Conservation (phyloP, 768 basidiomycete species). For the Pholiota molesta region DNA sequence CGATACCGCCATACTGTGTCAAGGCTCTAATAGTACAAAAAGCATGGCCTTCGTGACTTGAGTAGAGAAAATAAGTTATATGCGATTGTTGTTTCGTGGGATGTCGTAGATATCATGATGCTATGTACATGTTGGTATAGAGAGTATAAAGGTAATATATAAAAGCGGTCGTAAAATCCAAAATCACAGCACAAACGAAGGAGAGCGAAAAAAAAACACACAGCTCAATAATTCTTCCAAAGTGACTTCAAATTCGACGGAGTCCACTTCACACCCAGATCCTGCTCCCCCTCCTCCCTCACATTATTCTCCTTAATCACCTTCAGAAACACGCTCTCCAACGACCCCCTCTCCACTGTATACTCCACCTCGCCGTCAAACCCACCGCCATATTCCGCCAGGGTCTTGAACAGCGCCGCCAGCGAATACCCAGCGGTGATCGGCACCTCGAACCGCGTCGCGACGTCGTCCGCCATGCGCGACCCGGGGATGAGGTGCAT, state of each 20-base stretch:
- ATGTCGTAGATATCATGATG: too few species aligned
- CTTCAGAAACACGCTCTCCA: constrained; percentile 12
- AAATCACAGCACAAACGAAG: too few species aligned
- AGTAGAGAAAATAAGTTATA: too few species aligned
- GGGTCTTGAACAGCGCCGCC: constrained; percentile 5
- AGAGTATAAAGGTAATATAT: too few species aligned
- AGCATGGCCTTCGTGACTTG: too few species aligned
- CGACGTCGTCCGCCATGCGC: constrained; percentile 60
- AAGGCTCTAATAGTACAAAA: too few species aligned
- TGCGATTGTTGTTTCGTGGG: too few species aligned
- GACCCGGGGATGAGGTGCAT: constrained; percentile 58
- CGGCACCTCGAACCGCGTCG: constrained; percentile 67
- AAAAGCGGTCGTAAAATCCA: too few species aligned
- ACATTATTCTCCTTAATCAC: constrained; percentile 9
- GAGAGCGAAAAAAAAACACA: too few species aligned
- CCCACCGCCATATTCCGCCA: not conserved
- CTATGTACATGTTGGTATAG: too few species aligned
- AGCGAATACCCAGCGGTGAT: constrained; percentile 23
- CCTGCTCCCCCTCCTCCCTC: not conserved
- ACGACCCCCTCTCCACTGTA: constrained; percentile 8
- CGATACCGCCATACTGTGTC: too few species aligned
- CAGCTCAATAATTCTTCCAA: not conserved
- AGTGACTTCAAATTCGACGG: not conserved
- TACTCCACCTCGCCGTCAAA: not conserved
- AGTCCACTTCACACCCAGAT: not conserved